Evolutionary conservation across 176 grass and related monocot genomes (phyloP).

Genomic region (Ananas comosus): DNA sequence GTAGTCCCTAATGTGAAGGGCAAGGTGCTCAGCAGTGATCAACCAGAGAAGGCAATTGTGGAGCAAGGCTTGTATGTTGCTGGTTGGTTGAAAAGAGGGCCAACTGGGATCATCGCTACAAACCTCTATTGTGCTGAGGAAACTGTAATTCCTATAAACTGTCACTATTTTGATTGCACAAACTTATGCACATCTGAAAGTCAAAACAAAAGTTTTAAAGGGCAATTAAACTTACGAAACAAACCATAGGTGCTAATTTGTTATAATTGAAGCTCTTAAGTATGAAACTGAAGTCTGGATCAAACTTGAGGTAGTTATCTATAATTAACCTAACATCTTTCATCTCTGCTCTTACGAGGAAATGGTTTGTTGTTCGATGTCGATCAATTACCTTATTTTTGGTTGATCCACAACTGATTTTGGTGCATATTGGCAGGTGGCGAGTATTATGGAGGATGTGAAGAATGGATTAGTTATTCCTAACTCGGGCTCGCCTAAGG

Average conservation of each 20-base stretch:
- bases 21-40: conserved; percentile 41
- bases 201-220: too few relatives aligned
- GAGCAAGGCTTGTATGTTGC: conserved; percentile 68
- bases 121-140: conserved; percentile 88
- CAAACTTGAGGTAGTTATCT: too few relatives aligned
- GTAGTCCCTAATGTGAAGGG: conserved; percentile 64
- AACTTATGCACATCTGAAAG: neutral
- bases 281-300: too few relatives aligned
- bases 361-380: too few relatives aligned
- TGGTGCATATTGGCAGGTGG: conserved; percentile 37
- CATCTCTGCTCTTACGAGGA: too few relatives aligned
- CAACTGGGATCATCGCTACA: conserved; percentile 76
- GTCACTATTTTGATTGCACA: neutral
- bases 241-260: too few relatives aligned
- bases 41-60: conserved; percentile 28
- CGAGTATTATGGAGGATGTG: conserved; percentile 71
- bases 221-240: too few relatives aligned
- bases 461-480: conserved; percentile 23
- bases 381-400: neutral
- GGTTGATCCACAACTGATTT: neutral
- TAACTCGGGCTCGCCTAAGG: conserved; percentile 18
- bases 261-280: too few relatives aligned
- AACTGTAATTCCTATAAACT: conserved; percentile 47
- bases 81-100: conserved; percentile 98
- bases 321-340: too few relatives aligned